A percentile compares a stretch with the other conserved stretches of the same genome.
Conservation (phyloP, 2,329 filamentous ascomycete species). For the Celoporthe dispersa region DNA sequence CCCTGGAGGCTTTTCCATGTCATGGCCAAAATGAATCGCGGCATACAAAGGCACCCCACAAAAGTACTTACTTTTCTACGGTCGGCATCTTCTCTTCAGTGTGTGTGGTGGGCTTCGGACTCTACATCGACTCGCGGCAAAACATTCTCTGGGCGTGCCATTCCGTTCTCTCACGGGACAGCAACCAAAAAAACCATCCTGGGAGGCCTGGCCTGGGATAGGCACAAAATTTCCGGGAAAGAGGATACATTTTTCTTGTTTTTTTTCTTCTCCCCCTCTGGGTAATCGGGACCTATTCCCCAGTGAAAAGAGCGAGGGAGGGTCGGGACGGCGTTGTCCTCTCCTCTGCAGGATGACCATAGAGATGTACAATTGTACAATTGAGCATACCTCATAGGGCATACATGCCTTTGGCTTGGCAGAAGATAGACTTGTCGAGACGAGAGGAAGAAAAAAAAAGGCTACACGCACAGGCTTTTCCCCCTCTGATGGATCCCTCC, state of each 20-base stretch:
- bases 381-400: constrained; percentile 21
- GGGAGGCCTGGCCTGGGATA: background rate
- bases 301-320: background rate
- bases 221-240: constrained; percentile 11
- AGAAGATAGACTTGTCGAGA: constrained; percentile 24
- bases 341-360: constrained; percentile 24
- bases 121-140: constrained; percentile 2
- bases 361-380: no score
- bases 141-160: constrained; percentile 1
- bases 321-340: constrained; percentile 15
- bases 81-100: background rate
- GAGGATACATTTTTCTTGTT: background rate
- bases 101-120: background rate
- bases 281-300: background rate
- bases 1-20: constrained; percentile 6
- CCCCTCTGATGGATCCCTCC: background rate
- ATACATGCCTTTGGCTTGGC: constrained; percentile 21
- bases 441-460: constrained; percentile 1
- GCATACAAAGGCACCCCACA: constrained; percentile 15
- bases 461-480: constrained; percentile 8
- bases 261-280: background rate
- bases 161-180: constrained; percentile 10
- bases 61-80: constrained; percentile 20
- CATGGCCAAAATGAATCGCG: constrained; percentile 7
- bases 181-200: background rate